Conservation (phyloP, 2,329 filamentous ascomycete genomes). For the Colletotrichum truncatum region DNA sequence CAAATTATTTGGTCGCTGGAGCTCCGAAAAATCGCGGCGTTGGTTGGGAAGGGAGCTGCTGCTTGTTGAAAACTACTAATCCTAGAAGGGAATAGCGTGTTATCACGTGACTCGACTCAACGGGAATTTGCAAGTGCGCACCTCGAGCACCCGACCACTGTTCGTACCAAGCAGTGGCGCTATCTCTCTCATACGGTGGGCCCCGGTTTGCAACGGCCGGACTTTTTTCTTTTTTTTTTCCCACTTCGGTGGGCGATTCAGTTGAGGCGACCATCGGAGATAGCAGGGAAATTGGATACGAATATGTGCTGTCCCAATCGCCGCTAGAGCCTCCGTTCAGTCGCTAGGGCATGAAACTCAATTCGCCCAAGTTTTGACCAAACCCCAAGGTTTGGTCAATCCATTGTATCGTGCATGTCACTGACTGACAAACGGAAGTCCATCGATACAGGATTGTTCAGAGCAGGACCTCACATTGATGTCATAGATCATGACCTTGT, state of each 20-base stretch:
- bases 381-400: too few species aligned
- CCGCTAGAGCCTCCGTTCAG: not conserved
- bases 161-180: not conserved
- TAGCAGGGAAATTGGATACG: slow-evolving; percentile 4
- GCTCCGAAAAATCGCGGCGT: slow-evolving; percentile 56
- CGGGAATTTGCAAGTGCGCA: slow-evolving; percentile 28
- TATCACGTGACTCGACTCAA: slow-evolving; percentile 37
- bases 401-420: too few species aligned
- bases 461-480: too few species aligned
- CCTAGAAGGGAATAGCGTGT: slow-evolving; percentile 35
- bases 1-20: slow-evolving; percentile 42
- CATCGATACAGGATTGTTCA: too few species aligned
- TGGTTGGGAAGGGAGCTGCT: slow-evolving; percentile 41
- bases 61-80: slow-evolving; percentile 49
- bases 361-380: not conserved
- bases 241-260: slow-evolving; percentile 1
- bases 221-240: not conserved
- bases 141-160: not conserved
- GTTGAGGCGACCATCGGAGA: slow-evolving; percentile 21
- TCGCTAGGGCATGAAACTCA: not conserved
- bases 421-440: too few species aligned
- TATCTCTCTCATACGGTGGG: slow-evolving; percentile 8
- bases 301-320: not conserved
- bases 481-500: too few species aligned
- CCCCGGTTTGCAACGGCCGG: slow-evolving; percentile 24